Conservation (phyloP, 805 yeast species). For the Candida anglica region DNA sequence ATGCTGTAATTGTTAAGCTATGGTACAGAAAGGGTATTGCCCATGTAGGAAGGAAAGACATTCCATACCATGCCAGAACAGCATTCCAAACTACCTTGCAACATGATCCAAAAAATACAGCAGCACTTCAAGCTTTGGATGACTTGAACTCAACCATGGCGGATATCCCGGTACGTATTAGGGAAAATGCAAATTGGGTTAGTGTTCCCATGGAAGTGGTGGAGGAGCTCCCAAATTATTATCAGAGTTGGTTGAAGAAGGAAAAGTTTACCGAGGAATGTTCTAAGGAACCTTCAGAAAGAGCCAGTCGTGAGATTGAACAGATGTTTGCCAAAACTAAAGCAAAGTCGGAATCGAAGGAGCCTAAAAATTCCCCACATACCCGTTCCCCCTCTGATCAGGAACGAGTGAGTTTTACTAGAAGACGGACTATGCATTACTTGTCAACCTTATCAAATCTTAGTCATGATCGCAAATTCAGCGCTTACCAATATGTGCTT, state of each 20-base stretch:
- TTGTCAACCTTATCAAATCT: constrained; percentile 20
- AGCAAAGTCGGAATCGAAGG: neutral
- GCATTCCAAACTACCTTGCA: constrained; percentile 33
- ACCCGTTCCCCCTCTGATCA: too few relatives aligned
- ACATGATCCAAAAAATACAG: constrained; percentile 38
- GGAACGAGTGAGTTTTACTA: constrained; percentile 14
- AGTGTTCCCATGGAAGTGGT: constrained; percentile 42
- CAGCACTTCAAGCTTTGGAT: constrained; percentile 34
- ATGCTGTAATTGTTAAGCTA: constrained; percentile 40
- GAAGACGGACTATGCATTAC: constrained; percentile 21
- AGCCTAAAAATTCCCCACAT: constrained; percentile 1
- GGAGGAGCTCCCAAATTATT: constrained; percentile 39
- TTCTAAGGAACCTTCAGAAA: neutral
- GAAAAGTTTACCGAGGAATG: neutral
- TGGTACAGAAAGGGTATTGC: constrained; percentile 49
- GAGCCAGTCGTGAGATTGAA: constrained; percentile 6
- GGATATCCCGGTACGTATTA: neutral
- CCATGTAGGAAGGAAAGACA: too few relatives aligned
- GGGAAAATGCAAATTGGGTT: too few relatives aligned
- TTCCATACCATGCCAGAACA: constrained; percentile 23
- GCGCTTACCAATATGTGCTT: constrained; percentile 36
- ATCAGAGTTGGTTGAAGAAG: constrained; percentile 6
- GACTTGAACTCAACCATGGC: constrained; percentile 8
- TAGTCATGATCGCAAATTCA: constrained; percentile 19
- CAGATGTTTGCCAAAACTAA: constrained; percentile 11